Conservation (phyloP, 1,284 basidiomycete species). For the Irpex sp. region DNA sequence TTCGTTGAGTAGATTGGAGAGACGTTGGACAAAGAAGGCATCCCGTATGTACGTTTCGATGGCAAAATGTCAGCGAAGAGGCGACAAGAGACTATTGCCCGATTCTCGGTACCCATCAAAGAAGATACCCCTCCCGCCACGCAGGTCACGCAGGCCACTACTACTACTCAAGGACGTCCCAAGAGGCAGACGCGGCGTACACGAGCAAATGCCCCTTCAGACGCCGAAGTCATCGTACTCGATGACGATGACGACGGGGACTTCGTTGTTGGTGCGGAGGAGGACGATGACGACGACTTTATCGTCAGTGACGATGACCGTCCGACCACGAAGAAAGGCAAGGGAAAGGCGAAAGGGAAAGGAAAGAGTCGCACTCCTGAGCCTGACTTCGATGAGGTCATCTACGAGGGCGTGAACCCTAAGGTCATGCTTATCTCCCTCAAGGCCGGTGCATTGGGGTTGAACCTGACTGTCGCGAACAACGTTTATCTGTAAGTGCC, state of each 20-base stretch:
- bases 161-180: conserved; percentile 17
- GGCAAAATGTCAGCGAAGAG: conserved; percentile 76
- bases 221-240: conserved; percentile 10
- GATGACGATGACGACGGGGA: conserved; percentile 14
- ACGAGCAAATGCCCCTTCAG: not conserved
- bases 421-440: conserved; percentile 85
- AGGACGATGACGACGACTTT: conserved; percentile 26
- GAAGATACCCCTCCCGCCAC: conserved; percentile 22
- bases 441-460: conserved; percentile 78
- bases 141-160: not conserved
- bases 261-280: conserved; percentile 20
- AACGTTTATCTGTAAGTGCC: conserved; percentile 79
- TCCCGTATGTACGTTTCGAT: conserved; percentile 77
- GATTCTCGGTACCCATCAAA: conserved; percentile 64
- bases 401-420: conserved; percentile 44
- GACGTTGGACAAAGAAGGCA: conserved; percentile 62
- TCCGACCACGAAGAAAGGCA: conserved; percentile 32
- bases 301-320: conserved; percentile 31
- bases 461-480: conserved; percentile 88
- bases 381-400: conserved; percentile 9
- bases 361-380: conserved; percentile 26
- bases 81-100: conserved; percentile 76
- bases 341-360: conserved; percentile 37
- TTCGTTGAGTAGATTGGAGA: conserved; percentile 56
- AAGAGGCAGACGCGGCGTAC: conserved; percentile 17